These are phyloP conservation scores for Oldenlandia corymbosa DNA, from an alignment of 257 asterid genomes.

Conservation along the genomic window DNA sequence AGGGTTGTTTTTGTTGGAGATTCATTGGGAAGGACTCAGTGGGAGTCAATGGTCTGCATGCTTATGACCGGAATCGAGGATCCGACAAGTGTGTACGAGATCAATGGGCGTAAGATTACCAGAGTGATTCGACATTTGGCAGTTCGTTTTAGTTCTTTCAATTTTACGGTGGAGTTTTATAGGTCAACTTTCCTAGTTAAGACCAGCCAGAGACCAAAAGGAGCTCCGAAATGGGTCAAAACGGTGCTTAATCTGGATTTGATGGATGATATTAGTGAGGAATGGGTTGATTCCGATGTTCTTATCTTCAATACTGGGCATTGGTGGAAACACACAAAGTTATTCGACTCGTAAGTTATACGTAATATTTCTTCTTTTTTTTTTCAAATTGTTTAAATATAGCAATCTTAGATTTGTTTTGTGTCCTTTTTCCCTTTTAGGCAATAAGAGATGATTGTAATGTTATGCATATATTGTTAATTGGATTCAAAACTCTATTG, in stretches of 20 bases:
- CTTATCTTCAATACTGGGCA: slow-evolving; percentile 85
- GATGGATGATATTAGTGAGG: slow-evolving; percentile 64
- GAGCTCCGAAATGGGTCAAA: slow-evolving; percentile 83
- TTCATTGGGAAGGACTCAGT: slow-evolving; percentile 82
- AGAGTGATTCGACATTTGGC: slow-evolving; percentile 68
- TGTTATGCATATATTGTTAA: neutral
- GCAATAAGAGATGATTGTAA: neutral
- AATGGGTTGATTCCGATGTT: slow-evolving; percentile 82
- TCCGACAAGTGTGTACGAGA: slow-evolving; percentile 65
- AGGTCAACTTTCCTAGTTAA: slow-evolving; percentile 79
- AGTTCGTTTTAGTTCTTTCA: slow-evolving; percentile 49
- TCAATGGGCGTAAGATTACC: slow-evolving; percentile 69
- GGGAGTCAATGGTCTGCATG: slow-evolving; percentile 95
- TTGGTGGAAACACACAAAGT: slow-evolving; percentile 87
- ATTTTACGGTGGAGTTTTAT: slow-evolving; percentile 69
- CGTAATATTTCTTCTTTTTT: neutral
- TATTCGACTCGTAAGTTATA: slow-evolving; percentile 78
- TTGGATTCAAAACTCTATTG: neutral
- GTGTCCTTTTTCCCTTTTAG: neutral
- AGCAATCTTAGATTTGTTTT: neutral
- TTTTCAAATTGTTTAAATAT: neutral
- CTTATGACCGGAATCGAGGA: slow-evolving; percentile 76
- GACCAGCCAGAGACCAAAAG: slow-evolving; percentile 57
- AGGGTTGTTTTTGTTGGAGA: slow-evolving; percentile 90
- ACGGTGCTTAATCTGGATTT: slow-evolving; percentile 49